Base-by-base conservation (phyloP, 441 rosid species). In the Populus tomentosa region DNA sequence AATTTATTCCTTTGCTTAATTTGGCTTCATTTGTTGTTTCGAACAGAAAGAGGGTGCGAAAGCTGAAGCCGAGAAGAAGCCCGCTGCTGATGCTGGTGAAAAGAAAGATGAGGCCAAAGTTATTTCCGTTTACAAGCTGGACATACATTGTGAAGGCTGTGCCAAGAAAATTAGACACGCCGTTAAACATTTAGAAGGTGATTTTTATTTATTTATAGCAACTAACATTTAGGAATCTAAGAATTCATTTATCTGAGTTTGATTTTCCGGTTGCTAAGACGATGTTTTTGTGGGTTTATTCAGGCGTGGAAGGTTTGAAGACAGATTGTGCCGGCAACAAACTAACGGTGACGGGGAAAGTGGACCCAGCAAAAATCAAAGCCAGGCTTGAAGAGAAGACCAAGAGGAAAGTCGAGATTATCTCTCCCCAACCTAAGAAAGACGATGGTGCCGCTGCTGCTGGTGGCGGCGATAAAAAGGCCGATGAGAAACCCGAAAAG, bases 131-230 rank as follows among this genome's bases (percentile, higher is more conserved):
- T 81, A 89, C 85, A 92, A 92, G 90, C 78, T 94, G 80, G 97
- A 93, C 78, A 81, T 95, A 89, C 98, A 92, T 87, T 95, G 99
- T 46, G 90, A 92, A 71, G 98, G 97, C 10, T 95, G 98, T 33
- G 97, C 97, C 32, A 92, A 91, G 88, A 92, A 92, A 83, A 81
- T 95, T 82, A 87, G 72, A 76, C 90, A 87, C 14, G 73, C 85
- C 1, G 81, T 92, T 59, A 91, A 77, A 26, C 84, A 83, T 61
- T 73, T 78, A 36, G 89, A 79, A 42, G 99, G 99, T 95, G 86
- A 11, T 14, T 70, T 63, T 33, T 21, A 3, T 56, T 9, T 9
- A 30, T 33, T 65, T 18, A 8, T 23, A 61, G 68, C 16, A 65
- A 26, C 68, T 21, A n/a, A 6, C 6, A 65, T 13, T 26, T 9